Base-by-base conservation (phyloP, 2,329 filamentous ascomycete species). In the Tolypocladium inflatum region DNA sequence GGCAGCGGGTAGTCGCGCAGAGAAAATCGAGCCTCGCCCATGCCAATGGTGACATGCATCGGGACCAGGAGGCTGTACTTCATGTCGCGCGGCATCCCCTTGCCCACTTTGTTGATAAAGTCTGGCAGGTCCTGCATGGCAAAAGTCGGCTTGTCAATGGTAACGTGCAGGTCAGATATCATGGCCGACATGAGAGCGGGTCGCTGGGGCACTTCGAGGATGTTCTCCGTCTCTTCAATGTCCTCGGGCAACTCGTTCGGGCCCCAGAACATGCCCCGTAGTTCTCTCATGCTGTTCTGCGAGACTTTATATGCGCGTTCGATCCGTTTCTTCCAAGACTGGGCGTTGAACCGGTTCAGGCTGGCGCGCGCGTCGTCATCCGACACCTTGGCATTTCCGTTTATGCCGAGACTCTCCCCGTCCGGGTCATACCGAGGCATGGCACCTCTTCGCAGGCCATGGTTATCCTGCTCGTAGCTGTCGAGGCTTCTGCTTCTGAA, bases 1-100 rank as follows among this genome's bases (percentile, higher is more conserved):
- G 95, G 94, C 26, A 99, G 77, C 10, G 95, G 95, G 68, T 99
- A 99, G 74, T 99, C 94, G 63, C 94, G 85, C 26, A 99, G 76
- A 17, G 87, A 88, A n/a, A 95, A 81, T 61, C 89, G 86, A 11
- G 87, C 90, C 72, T 99, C 94, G 55, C 91, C 89, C 86, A 97
- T 92, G 60, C 89, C 89, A 61, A 99, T 81, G 63, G 91, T 86
- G 2, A 99, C 80, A 70, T 89, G 89, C 86, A 97, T 91, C 0
- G 94, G 95, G 13, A 99, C 78, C 21, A 99, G 80, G 23, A 99
- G 78, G 11, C 91, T 86, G 70, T 97, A 99, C 67, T 93, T 79
- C 83, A 91, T 99, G 66, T 95, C 87, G 61, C 85, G 80, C 1
- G 94, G 94, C 85, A 99, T 95, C 1, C 94, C 94, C 74, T 99